Base-by-base conservation (phyloP, 139 green algal species). In the Chara braunii region DNA sequence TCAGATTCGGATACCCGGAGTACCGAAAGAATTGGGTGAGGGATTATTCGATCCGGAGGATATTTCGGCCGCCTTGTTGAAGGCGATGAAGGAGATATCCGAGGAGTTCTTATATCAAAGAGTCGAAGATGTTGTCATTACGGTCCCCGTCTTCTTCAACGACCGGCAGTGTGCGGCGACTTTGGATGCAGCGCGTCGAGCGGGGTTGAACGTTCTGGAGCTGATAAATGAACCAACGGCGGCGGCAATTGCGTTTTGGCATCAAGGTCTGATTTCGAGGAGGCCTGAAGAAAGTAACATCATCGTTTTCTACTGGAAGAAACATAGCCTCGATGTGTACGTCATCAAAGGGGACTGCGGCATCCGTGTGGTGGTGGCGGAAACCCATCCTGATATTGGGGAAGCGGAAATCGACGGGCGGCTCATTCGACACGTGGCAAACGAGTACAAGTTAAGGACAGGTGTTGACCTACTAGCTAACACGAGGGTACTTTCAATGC, bases 131-230 rank as follows among this genome's bases (percentile, higher is more conserved):
- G 87, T 86, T 1, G 87, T 94, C 22, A 84, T 94, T 35, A 94
- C 87, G 23, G 87, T 92, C 29, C 87, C 85, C 55, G 92, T 91
- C 8, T 98, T 97, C 84, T 98, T 98, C 85, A 95, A 96, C 68
- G 91, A 98, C 8, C 86, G 32, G 53, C 64, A 18, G 35, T 62
- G 48, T 64, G 62, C n/a, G 70, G 94, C 43, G 89, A 90, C 26
- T 86, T 88, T 31, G 94, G 94, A 80, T 96, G 95, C 86, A 18
- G 60, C 44, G 5, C 28, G 30, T 35, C 71, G 71, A 31, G 69
- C 69, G 2, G 69, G 69, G 2, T 53, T 78, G 22, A 37, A 78
- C 0, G 58, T 78, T 6, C 37, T 71, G 2, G 44, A 55, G n/a
- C 64, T 78, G 35, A 65, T 78, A 28, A 78, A 78, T 32, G 69